phyloP scores from a whole-genome alignment of 2,329 filamentous ascomycete species.

The Trichoderma sp. region DNA sequence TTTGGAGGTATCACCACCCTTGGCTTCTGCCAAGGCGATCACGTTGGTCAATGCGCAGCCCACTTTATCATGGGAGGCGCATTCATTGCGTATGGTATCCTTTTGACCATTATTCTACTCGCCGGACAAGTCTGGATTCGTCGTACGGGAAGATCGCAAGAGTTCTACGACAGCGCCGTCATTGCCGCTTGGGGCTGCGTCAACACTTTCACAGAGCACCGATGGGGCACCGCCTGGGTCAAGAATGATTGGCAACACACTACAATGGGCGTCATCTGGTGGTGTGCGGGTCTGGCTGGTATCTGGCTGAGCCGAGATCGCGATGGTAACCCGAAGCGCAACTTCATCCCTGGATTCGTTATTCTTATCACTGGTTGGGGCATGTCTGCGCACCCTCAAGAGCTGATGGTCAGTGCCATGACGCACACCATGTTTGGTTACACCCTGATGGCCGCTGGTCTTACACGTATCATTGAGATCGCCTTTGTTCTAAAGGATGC shows the following conservation, averaged over 20 bases:
- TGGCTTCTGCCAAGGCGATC: conserved; percentile 90
- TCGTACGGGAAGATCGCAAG: conserved; percentile 81
- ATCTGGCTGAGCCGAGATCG: conserved; percentile 88
- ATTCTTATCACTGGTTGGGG: conserved; percentile 92
- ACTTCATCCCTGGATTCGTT: conserved; percentile 89
- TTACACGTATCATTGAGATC: conserved; percentile 86
- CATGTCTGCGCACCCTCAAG: conserved; percentile 90
- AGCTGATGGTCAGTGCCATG: conserved; percentile 79
- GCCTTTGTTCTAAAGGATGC: conserved; percentile 81
- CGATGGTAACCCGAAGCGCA: conserved; percentile 83
- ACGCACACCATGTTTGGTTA: conserved; percentile 91
- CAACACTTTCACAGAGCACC: conserved; percentile 97
- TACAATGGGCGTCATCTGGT: conserved; percentile 99
- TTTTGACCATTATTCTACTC: conserved; percentile 81
- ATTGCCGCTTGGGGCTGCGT: conserved; percentile 96
- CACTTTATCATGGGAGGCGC: conserved; percentile 99
- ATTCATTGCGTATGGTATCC: conserved; percentile 90
- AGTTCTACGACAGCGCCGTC: conserved; percentile 91
- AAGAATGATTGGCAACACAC: conserved; percentile 97
- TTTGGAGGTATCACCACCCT: conserved; percentile 92
- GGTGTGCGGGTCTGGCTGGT: conserved; percentile 87
- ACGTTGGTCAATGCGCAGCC: conserved; percentile 87
- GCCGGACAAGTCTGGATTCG: conserved; percentile 88
- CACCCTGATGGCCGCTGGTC: conserved; percentile 86
- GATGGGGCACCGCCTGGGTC: conserved; percentile 88